phyloP scores from a whole-genome alignment of 2,329 filamentous ascomycete species.

The Emergomyces orientalis region DNA sequence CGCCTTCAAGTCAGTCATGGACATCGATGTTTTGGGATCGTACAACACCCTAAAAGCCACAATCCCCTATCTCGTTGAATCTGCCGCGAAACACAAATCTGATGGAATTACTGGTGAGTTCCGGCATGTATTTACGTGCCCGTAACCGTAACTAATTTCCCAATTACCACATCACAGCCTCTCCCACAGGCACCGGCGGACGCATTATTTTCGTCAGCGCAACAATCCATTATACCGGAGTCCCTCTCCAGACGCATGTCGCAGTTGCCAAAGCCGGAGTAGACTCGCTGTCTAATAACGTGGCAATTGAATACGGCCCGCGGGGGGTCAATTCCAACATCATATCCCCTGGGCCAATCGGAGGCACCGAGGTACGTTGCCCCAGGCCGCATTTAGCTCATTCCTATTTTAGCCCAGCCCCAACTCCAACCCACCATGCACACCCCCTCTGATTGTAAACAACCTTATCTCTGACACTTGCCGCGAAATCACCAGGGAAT shows the following conservation, averaged over 20 bases:
- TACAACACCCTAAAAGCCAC: slow-evolving; percentile 94
- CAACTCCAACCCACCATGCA: background rate
- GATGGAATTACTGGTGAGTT: slow-evolving; percentile 46
- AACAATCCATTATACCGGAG: slow-evolving; percentile 81
- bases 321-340: slow-evolving; percentile 79
- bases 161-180: slow-evolving; percentile 20
- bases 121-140: background rate
- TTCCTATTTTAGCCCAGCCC: background rate
- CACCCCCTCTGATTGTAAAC: background rate
- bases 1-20: slow-evolving; percentile 90
- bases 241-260: slow-evolving; percentile 82
- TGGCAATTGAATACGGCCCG: slow-evolving; percentile 84
- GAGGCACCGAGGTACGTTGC: slow-evolving; percentile 56
- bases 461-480: background rate
- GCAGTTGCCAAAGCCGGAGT: slow-evolving; percentile 83
- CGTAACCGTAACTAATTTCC: background rate
- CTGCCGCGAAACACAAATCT: slow-evolving; percentile 54
- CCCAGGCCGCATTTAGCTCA: background rate
- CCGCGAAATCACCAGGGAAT: slow-evolving; percentile 44
- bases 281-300: slow-evolving; percentile 69
- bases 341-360: slow-evolving; percentile 79
- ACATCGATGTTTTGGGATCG: slow-evolving; percentile 88
- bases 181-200: slow-evolving; percentile 55
- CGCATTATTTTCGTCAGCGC: slow-evolving; percentile 86
- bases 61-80: slow-evolving; percentile 67